Evolutionary conservation across 208 protist genomes (phyloP).

Genomic region (Trichomonas gallinae): DNA sequence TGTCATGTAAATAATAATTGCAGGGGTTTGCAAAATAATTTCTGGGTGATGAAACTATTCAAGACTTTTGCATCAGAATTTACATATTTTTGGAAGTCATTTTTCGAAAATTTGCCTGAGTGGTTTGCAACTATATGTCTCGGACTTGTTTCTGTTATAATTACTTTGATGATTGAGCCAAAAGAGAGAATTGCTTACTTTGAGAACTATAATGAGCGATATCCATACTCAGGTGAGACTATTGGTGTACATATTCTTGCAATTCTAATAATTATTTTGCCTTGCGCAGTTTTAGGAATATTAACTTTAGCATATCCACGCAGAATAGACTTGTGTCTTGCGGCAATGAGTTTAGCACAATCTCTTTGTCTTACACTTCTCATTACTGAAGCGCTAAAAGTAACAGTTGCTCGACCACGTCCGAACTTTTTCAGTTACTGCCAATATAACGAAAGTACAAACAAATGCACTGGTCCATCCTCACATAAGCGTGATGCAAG

Average conservation of each 20-base stretch:
- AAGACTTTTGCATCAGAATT: not conserved
- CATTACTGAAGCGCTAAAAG: not conserved
- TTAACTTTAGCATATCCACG: not conserved
- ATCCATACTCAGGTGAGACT: not conserved
- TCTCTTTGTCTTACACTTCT: not conserved
- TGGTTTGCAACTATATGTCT: not conserved
- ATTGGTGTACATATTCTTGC: not conserved
- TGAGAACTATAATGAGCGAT: not conserved
- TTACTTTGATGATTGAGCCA: not conserved
- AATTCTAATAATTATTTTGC: not conserved
- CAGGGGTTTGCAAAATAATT: too few species aligned
- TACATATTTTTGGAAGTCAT: not conserved
- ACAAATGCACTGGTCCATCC: not conserved
- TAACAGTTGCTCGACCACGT: not conserved
- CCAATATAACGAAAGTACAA: not conserved
- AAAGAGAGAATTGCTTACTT: not conserved
- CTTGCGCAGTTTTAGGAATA: not conserved
- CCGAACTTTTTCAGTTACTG: constrained; percentile 15
- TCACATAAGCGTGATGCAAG: not conserved
- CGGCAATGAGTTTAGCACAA: not conserved
- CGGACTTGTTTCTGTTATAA: not conserved
- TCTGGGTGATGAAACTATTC: not conserved
- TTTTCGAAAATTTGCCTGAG: not conserved
- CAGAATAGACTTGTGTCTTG: not conserved
- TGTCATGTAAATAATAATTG: too few species aligned